Base-by-base conservation (phyloP, 805 yeast species). In the Kuraishia ogatae region DNA sequence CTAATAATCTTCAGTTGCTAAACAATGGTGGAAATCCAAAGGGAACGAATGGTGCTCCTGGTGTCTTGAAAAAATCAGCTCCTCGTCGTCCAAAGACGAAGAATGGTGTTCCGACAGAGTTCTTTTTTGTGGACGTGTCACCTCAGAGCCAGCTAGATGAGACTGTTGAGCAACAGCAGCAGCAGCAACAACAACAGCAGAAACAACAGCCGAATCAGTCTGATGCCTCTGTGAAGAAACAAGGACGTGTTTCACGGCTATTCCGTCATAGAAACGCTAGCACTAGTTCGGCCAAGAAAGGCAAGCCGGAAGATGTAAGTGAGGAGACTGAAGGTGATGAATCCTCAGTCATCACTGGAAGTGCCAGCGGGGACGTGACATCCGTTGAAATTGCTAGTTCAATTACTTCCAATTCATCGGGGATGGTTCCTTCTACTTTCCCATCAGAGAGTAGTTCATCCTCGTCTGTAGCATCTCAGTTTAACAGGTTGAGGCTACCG, bases 91-190 rank as follows among this genome's bases (percentile, higher is more conserved):
- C 73, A 2, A 67, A 65, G 56, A 61, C 64, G 10, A 64, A 67
- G 57, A 64, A 66, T 48, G 72, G 72, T 0, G 61, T 59, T 19
- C 71, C 71, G 2, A 49, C 61, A 28, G 69, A 67, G 55, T 70
- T 69, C 54, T 56, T 67, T 23, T 70, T 69, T 60, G 72, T 70
- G 21, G 71, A 70, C 61, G 48, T 46, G 35, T 50, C 39, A 19
- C 55, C 55, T n/a, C 55, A 35, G 17, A 39, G 21, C 11, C 46
- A 35, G 50, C 43, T 21, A 19, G 39, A 28, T 17, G 43, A 47
- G 24, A 21, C 39, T 17, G 51, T 24, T 10, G 50, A 8, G 15
- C 50, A 19, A 21, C 29, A 17, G 23, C 39, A 28, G n/a, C 52
- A 21, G 39, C 21, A 19, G 10, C 46, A 15, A 19, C 46, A 20